Base-by-base conservation (phyloP, 164 flowering plant genomes). In the Nymphaea colorata region DNA sequence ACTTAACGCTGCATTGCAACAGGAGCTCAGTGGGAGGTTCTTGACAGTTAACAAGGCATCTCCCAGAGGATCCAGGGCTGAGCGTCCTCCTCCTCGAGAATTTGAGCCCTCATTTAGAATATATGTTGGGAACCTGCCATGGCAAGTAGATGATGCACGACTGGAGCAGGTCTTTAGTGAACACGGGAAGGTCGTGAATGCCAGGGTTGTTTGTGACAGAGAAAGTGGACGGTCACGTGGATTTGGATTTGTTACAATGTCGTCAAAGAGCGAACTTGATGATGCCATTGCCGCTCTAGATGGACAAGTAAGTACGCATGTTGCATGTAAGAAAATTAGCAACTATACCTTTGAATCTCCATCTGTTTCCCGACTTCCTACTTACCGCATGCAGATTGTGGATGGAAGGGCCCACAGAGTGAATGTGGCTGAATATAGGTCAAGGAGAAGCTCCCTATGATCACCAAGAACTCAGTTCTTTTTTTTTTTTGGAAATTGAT, bases 151-250 rank as follows among this genome's bases (percentile, higher is more conserved):
- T 72, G 75, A 78, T 61, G 74, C 59, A 17, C 84, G 89, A 42
- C 75, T 92, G 59, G 87, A 87, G 76, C 86, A 88, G 76, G 47
- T 88, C 16, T 90, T 92, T 72, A 87, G 88, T 70, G 89, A 92
- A 69, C 84, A 87, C 72, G 98, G 96, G 5, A 84, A 84, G 53
- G 98, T 92, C 5, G 73, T 82, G 43, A 80, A 78, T 71, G 90
- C 95, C 53, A 80, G 89, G 47, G 85, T 92, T 0, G 81, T 90
- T 68, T 78, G 4, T 71, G 95, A 92, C 73, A 72, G 91, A 70
- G 95, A 92, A 42, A 80, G 80, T 67, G 91, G 92, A 16, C 87
- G 88, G 53, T 92, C 98, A 59, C 88, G 96, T 11, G 98, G 98
- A 18, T 92, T 88, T 75, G 98, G 93, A 62, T 92, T 90, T 75